Conservation (phyloP, 257 asterid species). For the Fraxinus quadrangulata region DNA sequence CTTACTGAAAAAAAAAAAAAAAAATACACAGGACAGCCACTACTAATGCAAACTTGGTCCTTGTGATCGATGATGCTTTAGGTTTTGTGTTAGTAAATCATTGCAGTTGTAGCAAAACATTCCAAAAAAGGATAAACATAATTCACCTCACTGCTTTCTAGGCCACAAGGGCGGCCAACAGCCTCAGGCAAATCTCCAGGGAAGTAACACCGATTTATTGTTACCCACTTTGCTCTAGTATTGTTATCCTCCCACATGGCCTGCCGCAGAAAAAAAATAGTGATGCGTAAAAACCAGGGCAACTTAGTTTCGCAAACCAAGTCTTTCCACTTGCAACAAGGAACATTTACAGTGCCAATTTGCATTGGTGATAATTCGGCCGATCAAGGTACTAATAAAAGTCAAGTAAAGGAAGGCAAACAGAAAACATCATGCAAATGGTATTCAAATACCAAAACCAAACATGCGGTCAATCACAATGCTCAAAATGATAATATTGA, state of each 20-base stretch:
- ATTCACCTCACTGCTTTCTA: constrained; percentile 84
- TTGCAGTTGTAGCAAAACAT: constrained; percentile 6
- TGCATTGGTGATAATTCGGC: not conserved
- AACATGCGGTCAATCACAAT: constrained; percentile 5
- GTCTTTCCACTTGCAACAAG: constrained; percentile 13
- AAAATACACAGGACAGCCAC: constrained; percentile 17
- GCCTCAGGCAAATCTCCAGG: constrained; percentile 91
- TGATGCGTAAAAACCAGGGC: constrained; percentile 25
- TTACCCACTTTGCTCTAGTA: constrained; percentile 64
- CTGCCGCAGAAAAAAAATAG: constrained; percentile 44
- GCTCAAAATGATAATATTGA: constrained; percentile 3
- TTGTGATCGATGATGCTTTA: constrained; percentile 1
- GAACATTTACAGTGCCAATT: constrained; percentile 18
- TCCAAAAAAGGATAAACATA: not conserved
- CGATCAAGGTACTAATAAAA: constrained; percentile 5
- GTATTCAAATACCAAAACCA: constrained; percentile 1
- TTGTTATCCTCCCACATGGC: constrained; percentile 90
- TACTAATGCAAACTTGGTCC: constrained; percentile 1
- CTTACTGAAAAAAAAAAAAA: not conserved
- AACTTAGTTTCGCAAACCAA: constrained; percentile 9
- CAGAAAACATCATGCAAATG: constrained; percentile 4
- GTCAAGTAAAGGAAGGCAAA: not conserved
- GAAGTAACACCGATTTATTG: constrained; percentile 78
- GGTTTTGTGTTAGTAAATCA: constrained; percentile 3
- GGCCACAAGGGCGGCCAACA: constrained; percentile 92